These are phyloP conservation scores for Cadophora malorum DNA, from an alignment of 2,329 filamentous ascomycete genomes.

Conservation along the genomic window DNA sequence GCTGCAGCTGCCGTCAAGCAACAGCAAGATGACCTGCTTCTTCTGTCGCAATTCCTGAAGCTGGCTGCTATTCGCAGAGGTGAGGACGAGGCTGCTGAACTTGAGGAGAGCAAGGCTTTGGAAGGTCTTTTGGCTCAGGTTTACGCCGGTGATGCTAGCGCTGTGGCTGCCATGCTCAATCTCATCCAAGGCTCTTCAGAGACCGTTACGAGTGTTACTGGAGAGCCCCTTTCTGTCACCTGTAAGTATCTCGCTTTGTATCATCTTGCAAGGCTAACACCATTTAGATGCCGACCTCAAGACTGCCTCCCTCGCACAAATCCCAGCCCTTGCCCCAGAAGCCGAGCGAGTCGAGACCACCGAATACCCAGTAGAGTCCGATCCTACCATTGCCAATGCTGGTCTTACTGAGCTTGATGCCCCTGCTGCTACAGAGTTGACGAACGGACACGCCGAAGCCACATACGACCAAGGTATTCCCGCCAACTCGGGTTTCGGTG, in stretches of 20 bases:
- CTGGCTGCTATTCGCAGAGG: constrained; percentile 78
- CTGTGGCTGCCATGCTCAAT: constrained; percentile 77
- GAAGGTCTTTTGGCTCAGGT: constrained; percentile 81
- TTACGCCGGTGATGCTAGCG: constrained; percentile 78
- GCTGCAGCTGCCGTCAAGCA: constrained; percentile 60
- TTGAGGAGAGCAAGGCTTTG: constrained; percentile 79
- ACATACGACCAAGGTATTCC: constrained; percentile 49
- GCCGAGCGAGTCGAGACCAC: constrained; percentile 45
- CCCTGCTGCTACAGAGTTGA: constrained; percentile 48
- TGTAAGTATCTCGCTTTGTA: constrained; percentile 62
- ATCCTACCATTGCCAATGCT: constrained; percentile 72
- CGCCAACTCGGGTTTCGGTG: constrained; percentile 58
- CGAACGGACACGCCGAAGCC: constrained; percentile 54
- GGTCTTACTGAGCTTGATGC: constrained; percentile 70
- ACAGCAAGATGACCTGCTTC: constrained; percentile 69
- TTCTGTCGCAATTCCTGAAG: constrained; percentile 80
- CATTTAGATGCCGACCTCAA: constrained; percentile 63
- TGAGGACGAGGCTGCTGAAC: constrained; percentile 66
- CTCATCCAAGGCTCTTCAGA: constrained; percentile 76
- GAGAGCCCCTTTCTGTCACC: constrained; percentile 69
- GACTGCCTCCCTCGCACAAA: constrained; percentile 60
- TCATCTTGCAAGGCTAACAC: constrained; percentile 28
- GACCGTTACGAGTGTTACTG: constrained; percentile 67
- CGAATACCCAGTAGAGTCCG: constrained; percentile 55
- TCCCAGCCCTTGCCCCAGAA: constrained; percentile 47